These are phyloP conservation scores for Spathaspora sp. DNA, from an alignment of 1,139 yeast species.

Conservation along the genomic window DNA sequence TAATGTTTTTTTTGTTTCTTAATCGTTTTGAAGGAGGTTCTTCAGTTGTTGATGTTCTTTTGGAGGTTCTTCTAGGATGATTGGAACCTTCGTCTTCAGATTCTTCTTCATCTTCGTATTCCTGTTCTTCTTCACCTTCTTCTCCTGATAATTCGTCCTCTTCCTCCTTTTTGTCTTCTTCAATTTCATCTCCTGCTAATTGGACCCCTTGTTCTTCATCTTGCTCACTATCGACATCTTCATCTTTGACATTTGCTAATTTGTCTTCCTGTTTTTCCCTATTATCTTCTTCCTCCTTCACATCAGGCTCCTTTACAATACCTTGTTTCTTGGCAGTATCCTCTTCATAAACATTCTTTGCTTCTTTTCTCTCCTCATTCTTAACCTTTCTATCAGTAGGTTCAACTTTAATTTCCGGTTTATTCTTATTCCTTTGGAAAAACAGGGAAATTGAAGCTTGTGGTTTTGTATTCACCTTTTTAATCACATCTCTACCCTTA, in stretches of 20 bases:
- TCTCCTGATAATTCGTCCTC: background rate
- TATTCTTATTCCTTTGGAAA: slow-evolving; percentile 16
- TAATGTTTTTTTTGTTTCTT: background rate
- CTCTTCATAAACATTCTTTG: background rate
- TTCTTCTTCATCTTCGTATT: background rate
- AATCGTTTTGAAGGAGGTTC: background rate
- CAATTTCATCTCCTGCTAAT: background rate
- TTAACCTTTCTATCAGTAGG: slow-evolving; percentile 3
- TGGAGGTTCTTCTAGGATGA: background rate
- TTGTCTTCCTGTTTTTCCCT: slow-evolving; percentile 1
- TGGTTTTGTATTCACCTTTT: slow-evolving; percentile 20
- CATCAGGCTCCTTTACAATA: background rate
- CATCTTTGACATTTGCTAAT: background rate
- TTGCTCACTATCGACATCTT: background rate
- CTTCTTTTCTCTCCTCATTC: slow-evolving; percentile 6
- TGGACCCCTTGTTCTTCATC: background rate
- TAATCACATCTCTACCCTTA: slow-evolving; percentile 46
- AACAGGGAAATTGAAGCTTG: slow-evolving; percentile 30
- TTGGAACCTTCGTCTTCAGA: background rate
- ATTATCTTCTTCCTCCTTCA: background rate
- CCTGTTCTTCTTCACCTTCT: background rate
- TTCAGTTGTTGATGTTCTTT: background rate
- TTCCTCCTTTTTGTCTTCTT: background rate
- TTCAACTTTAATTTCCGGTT: slow-evolving; percentile 8
- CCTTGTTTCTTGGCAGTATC: background rate